phyloP scores from a whole-genome alignment of 106 monocot genomes.

The Platanthera guangdongensis region DNA sequence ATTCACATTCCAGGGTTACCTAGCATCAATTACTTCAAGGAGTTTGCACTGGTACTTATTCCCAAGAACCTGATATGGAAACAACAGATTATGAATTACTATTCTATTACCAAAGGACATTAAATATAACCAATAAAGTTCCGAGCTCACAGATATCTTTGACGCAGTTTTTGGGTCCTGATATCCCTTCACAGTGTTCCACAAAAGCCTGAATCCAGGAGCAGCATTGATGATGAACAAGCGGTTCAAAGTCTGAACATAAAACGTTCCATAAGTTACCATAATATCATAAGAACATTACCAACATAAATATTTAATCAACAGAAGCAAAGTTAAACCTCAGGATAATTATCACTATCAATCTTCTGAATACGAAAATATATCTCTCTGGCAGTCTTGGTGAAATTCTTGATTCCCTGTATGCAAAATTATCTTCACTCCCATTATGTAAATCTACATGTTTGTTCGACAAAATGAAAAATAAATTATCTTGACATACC shows the following conservation, averaged over 20 bases:
- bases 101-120: background rate
- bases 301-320: background rate
- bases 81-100: background rate
- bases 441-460: too few relatives aligned
- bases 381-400: conserved; percentile 48
- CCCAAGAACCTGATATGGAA: conserved; percentile 35
- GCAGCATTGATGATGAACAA: conserved; percentile 79
- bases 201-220: conserved; percentile 59
- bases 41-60: conserved; percentile 39
- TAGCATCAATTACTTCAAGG: conserved; percentile 45
- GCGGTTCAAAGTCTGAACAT: conserved; percentile 50
- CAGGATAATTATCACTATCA: conserved; percentile 54
- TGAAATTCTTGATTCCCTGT: conserved; percentile 56
- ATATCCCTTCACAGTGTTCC: conserved; percentile 64
- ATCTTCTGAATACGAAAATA: conserved; percentile 48
- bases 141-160: conserved; percentile 48
- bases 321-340: conserved; percentile 18
- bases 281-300: background rate
- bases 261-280: background rate
- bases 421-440: background rate
- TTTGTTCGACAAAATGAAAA: background rate
- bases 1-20: conserved; percentile 10
- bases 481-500: conserved; percentile 23
- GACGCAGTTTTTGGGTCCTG: conserved; percentile 62
- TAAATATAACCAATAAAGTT: background rate